phyloP scores from a whole-genome alignment of 2,329 filamentous ascomycete species.

The Aspergillus sp. region DNA sequence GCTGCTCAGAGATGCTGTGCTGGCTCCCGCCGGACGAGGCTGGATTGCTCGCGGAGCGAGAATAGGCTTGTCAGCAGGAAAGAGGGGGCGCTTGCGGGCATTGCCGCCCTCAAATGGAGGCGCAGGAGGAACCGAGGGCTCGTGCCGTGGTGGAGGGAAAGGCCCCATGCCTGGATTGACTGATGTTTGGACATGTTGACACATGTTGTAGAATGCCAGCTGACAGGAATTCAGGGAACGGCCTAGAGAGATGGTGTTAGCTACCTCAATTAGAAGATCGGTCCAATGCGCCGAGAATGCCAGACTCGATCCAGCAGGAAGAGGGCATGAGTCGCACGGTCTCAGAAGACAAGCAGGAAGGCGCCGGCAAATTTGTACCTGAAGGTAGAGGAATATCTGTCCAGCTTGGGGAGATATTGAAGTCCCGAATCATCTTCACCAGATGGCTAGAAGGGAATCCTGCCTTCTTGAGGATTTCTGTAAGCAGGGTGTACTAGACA shows the following conservation, averaged over 20 bases:
- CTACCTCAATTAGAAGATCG: background rate
- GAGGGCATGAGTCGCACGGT: background rate
- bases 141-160: conserved; percentile 23
- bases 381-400: conserved; percentile 43
- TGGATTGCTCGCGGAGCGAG: conserved; percentile 39
- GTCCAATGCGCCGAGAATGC: background rate
- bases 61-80: conserved; percentile 29
- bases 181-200: conserved; percentile 23
- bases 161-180: conserved; percentile 14
- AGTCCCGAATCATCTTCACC: conserved; percentile 39
- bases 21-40: conserved; percentile 37
- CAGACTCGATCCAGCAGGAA: background rate
- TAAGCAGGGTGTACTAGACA: conserved; percentile 41
- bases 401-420: conserved; percentile 38
- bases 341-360: conserved; percentile 7
- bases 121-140: conserved; percentile 19
- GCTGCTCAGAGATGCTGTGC: conserved; percentile 32
- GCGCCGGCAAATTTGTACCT: conserved; percentile 33
- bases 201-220: conserved; percentile 36
- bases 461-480: conserved; percentile 43
- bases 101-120: conserved; percentile 25
- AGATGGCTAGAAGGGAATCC: conserved; percentile 38
- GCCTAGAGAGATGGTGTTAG: conserved; percentile 28
- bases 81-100: conserved; percentile 33
- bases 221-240: conserved; percentile 42